A percentile compares a stretch with the other conserved stretches of the same genome.
These are phyloP conservation scores for Ophiostoma montium DNA, from an alignment of 2,329 filamentous ascomycete genomes.

Conservation along the genomic window DNA sequence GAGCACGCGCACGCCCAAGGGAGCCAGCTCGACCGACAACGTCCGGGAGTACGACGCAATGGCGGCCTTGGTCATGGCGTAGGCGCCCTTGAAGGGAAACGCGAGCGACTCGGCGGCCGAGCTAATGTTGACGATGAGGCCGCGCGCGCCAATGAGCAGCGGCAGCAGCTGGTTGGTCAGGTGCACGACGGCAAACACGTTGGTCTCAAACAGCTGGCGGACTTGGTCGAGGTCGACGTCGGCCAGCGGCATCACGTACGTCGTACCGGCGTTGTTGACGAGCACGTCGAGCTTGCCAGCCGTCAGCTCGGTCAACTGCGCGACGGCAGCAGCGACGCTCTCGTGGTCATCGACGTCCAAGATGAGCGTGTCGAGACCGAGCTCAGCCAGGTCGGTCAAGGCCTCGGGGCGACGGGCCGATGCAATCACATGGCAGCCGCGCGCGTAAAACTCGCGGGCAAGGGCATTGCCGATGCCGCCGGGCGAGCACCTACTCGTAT, in stretches of 20 bases:
- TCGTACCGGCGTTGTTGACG: slow-evolving; percentile 37
- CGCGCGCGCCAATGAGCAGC: slow-evolving; percentile 32
- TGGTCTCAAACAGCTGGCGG: slow-evolving; percentile 39
- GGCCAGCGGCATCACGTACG: slow-evolving; percentile 34
- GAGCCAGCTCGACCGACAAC: slow-evolving; percentile 36
- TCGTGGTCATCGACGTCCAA: slow-evolving; percentile 19
- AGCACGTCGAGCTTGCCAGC: slow-evolving; percentile 39
- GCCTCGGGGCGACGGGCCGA: slow-evolving; percentile 24
- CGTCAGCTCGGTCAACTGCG: slow-evolving; percentile 20
- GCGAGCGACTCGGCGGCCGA: slow-evolving; percentile 35
- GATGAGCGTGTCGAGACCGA: slow-evolving; percentile 16
- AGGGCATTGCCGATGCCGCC: slow-evolving; percentile 21
- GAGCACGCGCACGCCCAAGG: slow-evolving; percentile 41
- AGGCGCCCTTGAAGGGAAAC: slow-evolving; percentile 37
- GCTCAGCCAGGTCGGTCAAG: slow-evolving; percentile 15
- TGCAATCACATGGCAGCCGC: slow-evolving; percentile 25
- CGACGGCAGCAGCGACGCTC: slow-evolving; percentile 20
- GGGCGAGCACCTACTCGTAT: slow-evolving; percentile 15
- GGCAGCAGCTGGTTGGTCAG: slow-evolving; percentile 35
- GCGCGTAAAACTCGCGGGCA: slow-evolving; percentile 18
- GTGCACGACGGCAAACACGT: slow-evolving; percentile 42
- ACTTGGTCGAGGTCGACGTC: slow-evolving; percentile 36
- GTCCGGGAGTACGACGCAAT: slow-evolving; percentile 37
- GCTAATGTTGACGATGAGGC: slow-evolving; percentile 41
- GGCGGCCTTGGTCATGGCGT: slow-evolving; percentile 41